Evolutionary conservation across 805 yeast genomes (phyloP).

Genomic region (Metschnikowia peoriensis): DNA sequence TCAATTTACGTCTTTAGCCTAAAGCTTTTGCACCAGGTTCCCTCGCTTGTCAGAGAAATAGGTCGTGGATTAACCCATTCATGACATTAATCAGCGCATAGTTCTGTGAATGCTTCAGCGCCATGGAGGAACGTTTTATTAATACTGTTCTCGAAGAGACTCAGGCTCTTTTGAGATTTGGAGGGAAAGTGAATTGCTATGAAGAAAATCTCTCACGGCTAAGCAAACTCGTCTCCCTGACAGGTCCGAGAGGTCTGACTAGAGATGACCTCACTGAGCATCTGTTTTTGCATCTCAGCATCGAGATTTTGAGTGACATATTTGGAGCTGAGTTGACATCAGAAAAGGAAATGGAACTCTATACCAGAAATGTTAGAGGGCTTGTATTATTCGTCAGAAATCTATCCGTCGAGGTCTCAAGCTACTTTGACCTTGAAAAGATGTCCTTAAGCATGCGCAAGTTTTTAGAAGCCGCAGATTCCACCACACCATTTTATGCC

Average conservation of each 20-base stretch:
- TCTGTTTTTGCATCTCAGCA: not conserved
- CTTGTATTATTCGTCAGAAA: constrained; percentile 49
- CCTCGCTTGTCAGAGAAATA: not conserved
- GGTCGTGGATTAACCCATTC: constrained; percentile 1
- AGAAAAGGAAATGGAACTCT: not conserved
- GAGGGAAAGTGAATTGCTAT: constrained; percentile 1
- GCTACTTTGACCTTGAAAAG: constrained; percentile 4
- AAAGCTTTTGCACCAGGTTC: not conserved
- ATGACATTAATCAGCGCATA: not conserved
- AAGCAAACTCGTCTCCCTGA: not conserved
- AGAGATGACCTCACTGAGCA: not conserved
- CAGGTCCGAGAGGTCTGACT: not conserved
- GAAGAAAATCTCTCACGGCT: constrained; percentile 1
- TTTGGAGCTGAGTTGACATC: not conserved
- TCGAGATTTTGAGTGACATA: not conserved
- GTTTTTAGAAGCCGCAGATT: constrained; percentile 2
- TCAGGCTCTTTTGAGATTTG: not conserved
- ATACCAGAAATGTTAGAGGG: constrained; percentile 45
- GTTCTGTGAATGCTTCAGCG: not conserved
- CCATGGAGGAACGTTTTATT: not conserved
- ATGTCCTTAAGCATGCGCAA: constrained; percentile 10
- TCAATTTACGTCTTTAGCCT: not conserved
- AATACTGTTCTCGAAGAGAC: not conserved
- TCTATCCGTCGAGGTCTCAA: constrained; percentile 30
- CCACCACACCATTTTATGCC: constrained; percentile 1